Evolutionary conservation across 2,329 filamentous ascomycete genomes (phyloP), one percentile per base, ranked within the genome.

Genomic region (Bipolaris oryzae): DNA sequence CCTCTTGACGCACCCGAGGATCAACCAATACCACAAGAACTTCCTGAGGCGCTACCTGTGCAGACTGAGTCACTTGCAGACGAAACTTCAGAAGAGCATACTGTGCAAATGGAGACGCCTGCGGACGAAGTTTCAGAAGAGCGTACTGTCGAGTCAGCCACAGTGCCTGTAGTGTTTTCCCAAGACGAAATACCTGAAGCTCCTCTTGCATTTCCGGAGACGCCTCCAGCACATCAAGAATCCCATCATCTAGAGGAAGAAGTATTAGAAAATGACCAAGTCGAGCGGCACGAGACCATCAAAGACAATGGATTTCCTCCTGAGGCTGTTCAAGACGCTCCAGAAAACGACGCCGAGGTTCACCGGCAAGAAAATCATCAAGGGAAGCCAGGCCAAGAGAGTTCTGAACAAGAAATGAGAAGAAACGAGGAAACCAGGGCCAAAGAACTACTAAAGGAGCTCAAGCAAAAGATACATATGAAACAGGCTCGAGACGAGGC

Each of bases 331-430:
- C 33, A 25, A n/a, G 45, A 38, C 13, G 34, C 34, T 18, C 34
- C 21, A 28, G 15, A 48, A 18, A 48, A 21, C 23, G 23, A 34
- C 16, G 44, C 23, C 5, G 23, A 53, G 35, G 49, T 34, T 21
- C 31, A 49, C 23, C 23, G 23, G 49, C 46, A 38, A 28, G 16
- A 25, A 20, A n/a, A 53, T 6, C 28, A 53, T n/a, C 34, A 52
- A 20, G 39, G 60, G 33, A 49, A 45, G 25, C 18, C 41, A 9
- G 59, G 57, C 20, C 42, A 48, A 34, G 60, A 61, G 28, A 39
- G 21, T n/a, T 13, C 34, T 28, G 56, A 59, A 41, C 49, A 43
- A 18, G 50, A 55, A 33, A 47, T 37, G 28, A 39, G 39, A 31
- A 53, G 49, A 23, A 35, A 41, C 5, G 51, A 55, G 39, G 31